These are phyloP conservation scores for Wickerhamiella pararugosa DNA, from an alignment of 1,139 yeast genomes.

Conservation along the genomic window DNA sequence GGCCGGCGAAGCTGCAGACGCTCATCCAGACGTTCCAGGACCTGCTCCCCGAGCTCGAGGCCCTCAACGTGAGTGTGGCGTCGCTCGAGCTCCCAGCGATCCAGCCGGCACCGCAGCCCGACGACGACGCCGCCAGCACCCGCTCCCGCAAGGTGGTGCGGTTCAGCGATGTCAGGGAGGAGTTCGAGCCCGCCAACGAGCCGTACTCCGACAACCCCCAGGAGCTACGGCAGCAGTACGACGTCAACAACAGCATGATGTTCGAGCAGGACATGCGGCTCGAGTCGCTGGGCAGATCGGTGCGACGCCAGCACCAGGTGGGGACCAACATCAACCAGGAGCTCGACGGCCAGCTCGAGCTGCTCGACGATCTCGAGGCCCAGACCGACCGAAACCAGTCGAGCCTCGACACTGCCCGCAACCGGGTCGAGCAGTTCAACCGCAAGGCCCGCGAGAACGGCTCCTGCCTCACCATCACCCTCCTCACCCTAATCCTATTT, in stretches of 20 bases:
- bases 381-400: slow-evolving; percentile 43
- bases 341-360: slow-evolving; percentile 43
- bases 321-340: slow-evolving; percentile 53
- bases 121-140: neutral
- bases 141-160: slow-evolving; percentile 22
- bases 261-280: slow-evolving; percentile 48
- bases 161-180: slow-evolving; percentile 25
- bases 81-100: neutral
- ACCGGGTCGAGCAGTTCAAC: slow-evolving; percentile 40
- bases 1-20: neutral
- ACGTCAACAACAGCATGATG: slow-evolving; percentile 44
- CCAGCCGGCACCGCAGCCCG: neutral
- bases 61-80: slow-evolving; percentile 9
- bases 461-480: slow-evolving; percentile 53
- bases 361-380: slow-evolving; percentile 55
- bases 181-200: slow-evolving; percentile 18
- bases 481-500: slow-evolving; percentile 43
- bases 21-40: slow-evolving; percentile 5
- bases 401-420: slow-evolving; percentile 40
- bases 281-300: slow-evolving; percentile 42
- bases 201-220: slow-evolving; percentile 35
- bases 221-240: slow-evolving; percentile 27
- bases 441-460: slow-evolving; percentile 52
- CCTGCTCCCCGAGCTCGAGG: slow-evolving; percentile 7
- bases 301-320: slow-evolving; percentile 49